Percentiles rank a stretch among this genome's conserved stretches.
phyloP scores from a whole-genome alignment of 192 early-diverging fungal species.

The Glomus cerebriforme region DNA sequence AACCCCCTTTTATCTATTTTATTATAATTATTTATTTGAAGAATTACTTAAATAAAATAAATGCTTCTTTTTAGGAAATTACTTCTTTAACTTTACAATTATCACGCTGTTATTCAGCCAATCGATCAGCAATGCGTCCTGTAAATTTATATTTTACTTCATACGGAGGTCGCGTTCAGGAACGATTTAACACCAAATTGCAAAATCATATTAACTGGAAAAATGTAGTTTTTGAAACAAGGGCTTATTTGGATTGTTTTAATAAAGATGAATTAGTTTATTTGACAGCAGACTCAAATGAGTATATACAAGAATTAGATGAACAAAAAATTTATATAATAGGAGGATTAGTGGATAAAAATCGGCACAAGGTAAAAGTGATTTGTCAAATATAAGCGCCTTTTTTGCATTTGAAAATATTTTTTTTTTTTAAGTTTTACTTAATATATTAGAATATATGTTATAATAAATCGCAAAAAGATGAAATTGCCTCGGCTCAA shows the following conservation, averaged over 20 bases:
- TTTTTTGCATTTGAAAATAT: background rate
- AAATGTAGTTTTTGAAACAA: slow-evolving; percentile 37
- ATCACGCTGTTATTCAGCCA: slow-evolving; percentile 72
- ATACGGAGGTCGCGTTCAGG: slow-evolving; percentile 53
- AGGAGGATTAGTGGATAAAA: slow-evolving; percentile 95
- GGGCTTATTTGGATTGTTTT: slow-evolving; percentile 39
- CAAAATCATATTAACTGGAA: slow-evolving; percentile 48
- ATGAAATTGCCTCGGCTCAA: slow-evolving; percentile 72
- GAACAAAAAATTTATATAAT: slow-evolving; percentile 82
- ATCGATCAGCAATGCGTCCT: slow-evolving; percentile 52
- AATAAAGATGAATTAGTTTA: slow-evolving; percentile 74
- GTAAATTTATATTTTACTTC: slow-evolving; percentile 64
- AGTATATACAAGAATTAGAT: slow-evolving; percentile 68
- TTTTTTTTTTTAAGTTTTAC: background rate
- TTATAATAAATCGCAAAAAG: slow-evolving; percentile 72
- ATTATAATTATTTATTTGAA: background rate
- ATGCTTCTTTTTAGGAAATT: slow-evolving; percentile 54
- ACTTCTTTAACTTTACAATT: slow-evolving; percentile 73
- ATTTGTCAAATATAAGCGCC: background rate
- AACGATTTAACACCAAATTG: slow-evolving; percentile 47
- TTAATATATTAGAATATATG: slow-evolving; percentile 59
- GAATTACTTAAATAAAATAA: background rate
- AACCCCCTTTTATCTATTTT: background rate
- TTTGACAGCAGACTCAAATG: slow-evolving; percentile 85
- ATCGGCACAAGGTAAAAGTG: slow-evolving; percentile 67